Conservation (phyloP, 75 land plant genomes). For the Sequoia sempervirens region DNA sequence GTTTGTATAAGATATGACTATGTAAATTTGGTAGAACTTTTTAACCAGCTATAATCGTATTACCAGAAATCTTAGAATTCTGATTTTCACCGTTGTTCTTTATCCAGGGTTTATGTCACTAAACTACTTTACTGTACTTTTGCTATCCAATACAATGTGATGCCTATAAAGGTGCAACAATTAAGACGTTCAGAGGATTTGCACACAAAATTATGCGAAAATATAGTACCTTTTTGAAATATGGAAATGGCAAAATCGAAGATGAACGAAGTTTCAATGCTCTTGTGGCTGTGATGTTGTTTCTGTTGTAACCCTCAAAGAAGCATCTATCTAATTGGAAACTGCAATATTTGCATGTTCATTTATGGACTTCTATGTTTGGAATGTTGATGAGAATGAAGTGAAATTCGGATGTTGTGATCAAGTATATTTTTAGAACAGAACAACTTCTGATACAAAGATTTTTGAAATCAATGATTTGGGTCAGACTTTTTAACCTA, state of each 20-base stretch:
- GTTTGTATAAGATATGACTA: neutral
- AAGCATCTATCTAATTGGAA: neutral
- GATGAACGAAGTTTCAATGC: neutral
- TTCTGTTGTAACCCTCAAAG: neutral
- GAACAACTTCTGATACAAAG: neutral
- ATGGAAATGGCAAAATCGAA: neutral
- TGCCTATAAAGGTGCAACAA: neutral
- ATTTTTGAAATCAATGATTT: neutral
- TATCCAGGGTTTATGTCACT: neutral
- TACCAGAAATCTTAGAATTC: neutral
- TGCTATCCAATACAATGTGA: neutral
- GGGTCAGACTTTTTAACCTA: neutral
- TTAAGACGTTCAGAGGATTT: neutral
- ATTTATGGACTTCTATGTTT: neutral
- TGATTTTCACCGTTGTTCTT: neutral
- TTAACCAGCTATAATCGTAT: neutral
- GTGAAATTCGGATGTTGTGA: neutral
- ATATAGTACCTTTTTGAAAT: neutral
- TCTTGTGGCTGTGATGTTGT: neutral
- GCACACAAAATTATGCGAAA: neutral
- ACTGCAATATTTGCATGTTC: neutral
- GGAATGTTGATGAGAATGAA: neutral
- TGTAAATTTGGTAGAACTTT: constrained; percentile 2
- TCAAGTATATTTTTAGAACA: neutral
- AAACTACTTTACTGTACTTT: neutral